Evolutionary conservation across 2,329 filamentous ascomycete genomes (phyloP), one percentile per base, ranked within the genome.

Genomic region (Arachnopeziza araneosa): DNA sequence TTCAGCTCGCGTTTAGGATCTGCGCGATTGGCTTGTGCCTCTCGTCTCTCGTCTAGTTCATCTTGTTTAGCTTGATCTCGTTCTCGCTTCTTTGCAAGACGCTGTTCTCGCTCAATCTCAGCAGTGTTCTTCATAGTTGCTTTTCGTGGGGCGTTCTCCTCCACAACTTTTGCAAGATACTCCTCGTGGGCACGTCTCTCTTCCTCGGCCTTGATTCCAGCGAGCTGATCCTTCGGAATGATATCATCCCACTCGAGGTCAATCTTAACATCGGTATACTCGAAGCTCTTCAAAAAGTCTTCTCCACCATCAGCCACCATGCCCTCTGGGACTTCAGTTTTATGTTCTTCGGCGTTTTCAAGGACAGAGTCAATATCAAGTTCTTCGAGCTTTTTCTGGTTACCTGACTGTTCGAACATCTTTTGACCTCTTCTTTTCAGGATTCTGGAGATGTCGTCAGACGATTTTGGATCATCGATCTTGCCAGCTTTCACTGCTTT

Each of bases 231-330:
- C 61, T 93, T 92, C 0, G 95, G 96, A 67, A 99, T 98, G 69
- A 99, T 99, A 66, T 98, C 90, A 69, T 99, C 95, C 95, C 95
- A 99, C 67, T 96, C 92, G 24, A 98, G 86, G 65, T 98, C 90
- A 24, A 98, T 90, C 76, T 98, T 98, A 75, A 98, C 93, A 74
- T 99, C 95, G 1, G 95, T 97, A 70, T 96, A 96, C 71, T 98
- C 92, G 67, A 90, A 90, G 62, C 85, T 88, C 67, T 83, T 86
- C 78, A 99, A 87, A 75, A 98, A 99, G 63, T 96, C 96, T 72
- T 97, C 93, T 77, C 95, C 95, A 70, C 95, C 96, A 70, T 93
- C 95, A 60, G 93, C 96, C 51, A 96, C 90, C 72, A 98, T 91
- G 72, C 93, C 91, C 74, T 96, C 91, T 23, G 93, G 90, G 58